phyloP scores from a whole-genome alignment of 2,329 filamentous ascomycete genomes.

The Aspergillus fructus region DNA sequence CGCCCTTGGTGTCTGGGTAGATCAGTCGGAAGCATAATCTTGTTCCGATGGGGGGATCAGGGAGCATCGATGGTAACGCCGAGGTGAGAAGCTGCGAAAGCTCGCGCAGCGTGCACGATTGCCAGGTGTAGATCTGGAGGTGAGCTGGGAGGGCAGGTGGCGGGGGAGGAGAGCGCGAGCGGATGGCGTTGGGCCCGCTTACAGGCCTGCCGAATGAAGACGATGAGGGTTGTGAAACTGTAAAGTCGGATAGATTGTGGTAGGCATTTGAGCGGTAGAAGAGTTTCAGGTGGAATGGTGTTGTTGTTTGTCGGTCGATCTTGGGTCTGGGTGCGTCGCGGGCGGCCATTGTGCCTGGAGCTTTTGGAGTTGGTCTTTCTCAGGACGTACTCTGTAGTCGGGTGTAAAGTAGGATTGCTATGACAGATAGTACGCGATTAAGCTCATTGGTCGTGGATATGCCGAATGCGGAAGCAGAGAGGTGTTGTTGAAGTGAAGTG shows the following conservation, averaged over 20 bases:
- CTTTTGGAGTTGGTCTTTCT: neutral
- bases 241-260: slow-evolving; percentile 54
- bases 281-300: slow-evolving; percentile 81
- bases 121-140: slow-evolving; percentile 84
- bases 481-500: neutral
- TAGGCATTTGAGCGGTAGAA: slow-evolving; percentile 76
- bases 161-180: slow-evolving; percentile 51
- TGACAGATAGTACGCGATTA: neutral
- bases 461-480: slow-evolving; percentile 2
- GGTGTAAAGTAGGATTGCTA: neutral
- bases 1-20: slow-evolving; percentile 68
- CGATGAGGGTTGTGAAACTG: slow-evolving; percentile 27
- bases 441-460: neutral
- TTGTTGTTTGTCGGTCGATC: slow-evolving; percentile 67
- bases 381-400: neutral
- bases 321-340: slow-evolving; percentile 37
- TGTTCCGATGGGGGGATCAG: slow-evolving; percentile 73
- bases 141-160: slow-evolving; percentile 61
- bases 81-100: slow-evolving; percentile 74
- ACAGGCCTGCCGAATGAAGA: slow-evolving; percentile 23
- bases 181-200: slow-evolving; percentile 43
- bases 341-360: slow-evolving; percentile 21
- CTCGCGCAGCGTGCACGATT: slow-evolving; percentile 75
- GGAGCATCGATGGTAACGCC: slow-evolving; percentile 67
- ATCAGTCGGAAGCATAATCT: slow-evolving; percentile 85